phyloP scores from a whole-genome alignment of 495 filamentous ascomycete species.

The Penicillium paradoxum region DNA sequence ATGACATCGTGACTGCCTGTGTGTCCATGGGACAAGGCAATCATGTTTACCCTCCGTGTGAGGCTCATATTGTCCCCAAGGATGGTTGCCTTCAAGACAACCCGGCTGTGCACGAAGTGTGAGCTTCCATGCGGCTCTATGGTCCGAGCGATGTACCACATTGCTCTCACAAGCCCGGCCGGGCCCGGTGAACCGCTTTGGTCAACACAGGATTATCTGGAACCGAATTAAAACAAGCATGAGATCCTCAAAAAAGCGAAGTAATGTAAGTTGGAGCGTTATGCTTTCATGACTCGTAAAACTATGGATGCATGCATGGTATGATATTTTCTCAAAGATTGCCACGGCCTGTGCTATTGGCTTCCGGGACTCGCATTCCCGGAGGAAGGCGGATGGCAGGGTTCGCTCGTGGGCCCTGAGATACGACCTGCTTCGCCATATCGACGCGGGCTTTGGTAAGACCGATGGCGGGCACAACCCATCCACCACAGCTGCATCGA shows the following conservation, averaged over 20 bases:
- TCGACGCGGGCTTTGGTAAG: conserved; percentile 78
- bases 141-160: neutral
- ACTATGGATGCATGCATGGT: conserved; percentile 10
- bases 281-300: conserved; percentile 17
- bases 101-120: neutral
- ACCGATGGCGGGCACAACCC: conserved; percentile 88
- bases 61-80: neutral
- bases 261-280: neutral
- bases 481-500: conserved; percentile 83
- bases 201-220: neutral
- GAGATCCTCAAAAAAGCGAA: neutral
- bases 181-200: neutral
- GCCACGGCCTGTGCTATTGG: conserved; percentile 25
- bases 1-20: neutral
- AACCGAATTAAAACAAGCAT: neutral
- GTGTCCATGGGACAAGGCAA: neutral
- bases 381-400: conserved; percentile 38
- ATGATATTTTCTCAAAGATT: conserved; percentile 25
- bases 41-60: neutral
- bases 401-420: conserved; percentile 16
- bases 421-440: conserved; percentile 33
- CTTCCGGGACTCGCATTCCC: conserved; percentile 30
- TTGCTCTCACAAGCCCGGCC: neutral
- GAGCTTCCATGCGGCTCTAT: neutral
- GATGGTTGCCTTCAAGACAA: neutral